Percentiles rank a stretch among this genome's conserved stretches.
Evolutionary conservation across 1,284 basidiomycete genomes (phyloP).

Genomic region (Blastosporella zonata): DNA sequence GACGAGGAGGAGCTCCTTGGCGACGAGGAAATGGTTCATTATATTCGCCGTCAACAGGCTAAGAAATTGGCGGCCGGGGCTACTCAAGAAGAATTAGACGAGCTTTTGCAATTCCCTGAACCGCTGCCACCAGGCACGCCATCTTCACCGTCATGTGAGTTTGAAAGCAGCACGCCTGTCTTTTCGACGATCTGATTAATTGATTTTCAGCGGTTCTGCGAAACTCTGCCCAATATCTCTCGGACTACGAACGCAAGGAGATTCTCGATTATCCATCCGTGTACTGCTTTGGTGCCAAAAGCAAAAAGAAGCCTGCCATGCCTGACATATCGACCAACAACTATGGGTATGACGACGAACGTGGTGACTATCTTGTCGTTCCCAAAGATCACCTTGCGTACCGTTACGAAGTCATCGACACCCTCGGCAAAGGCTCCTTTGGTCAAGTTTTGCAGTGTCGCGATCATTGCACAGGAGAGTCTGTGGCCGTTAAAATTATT

Average conservation of each 20-base stretch:
- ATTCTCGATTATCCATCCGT: constrained; percentile 85
- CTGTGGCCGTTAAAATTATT: constrained; percentile 98
- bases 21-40: constrained; percentile 97
- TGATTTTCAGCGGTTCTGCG: constrained; percentile 53
- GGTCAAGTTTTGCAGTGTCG: constrained; percentile 96
- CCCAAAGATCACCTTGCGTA: constrained; percentile 93
- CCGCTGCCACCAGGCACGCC: constrained; percentile 72
- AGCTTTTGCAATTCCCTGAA: constrained; percentile 90
- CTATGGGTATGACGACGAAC: constrained; percentile 96
- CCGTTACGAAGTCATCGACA: constrained; percentile 91
- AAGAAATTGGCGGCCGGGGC: constrained; percentile 85
- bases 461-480: constrained; percentile 95
- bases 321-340: constrained; percentile 81
- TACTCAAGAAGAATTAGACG: constrained; percentile 84
- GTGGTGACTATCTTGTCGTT: constrained; percentile 94
- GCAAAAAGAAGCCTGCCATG: constrained; percentile 79
- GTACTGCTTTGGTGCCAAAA: constrained; percentile 80
- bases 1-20: constrained; percentile 92
- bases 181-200: constrained; percentile 12
- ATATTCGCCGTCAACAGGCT: constrained; percentile 86
- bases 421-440: constrained; percentile 97
- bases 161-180: constrained; percentile 4
- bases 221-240: constrained; percentile 63
- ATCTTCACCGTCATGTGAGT: constrained; percentile 70
- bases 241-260: constrained; percentile 88